Base-by-base conservation (phyloP, 2,329 filamentous ascomycete genomes). In the Albophoma yamanashiensis region DNA sequence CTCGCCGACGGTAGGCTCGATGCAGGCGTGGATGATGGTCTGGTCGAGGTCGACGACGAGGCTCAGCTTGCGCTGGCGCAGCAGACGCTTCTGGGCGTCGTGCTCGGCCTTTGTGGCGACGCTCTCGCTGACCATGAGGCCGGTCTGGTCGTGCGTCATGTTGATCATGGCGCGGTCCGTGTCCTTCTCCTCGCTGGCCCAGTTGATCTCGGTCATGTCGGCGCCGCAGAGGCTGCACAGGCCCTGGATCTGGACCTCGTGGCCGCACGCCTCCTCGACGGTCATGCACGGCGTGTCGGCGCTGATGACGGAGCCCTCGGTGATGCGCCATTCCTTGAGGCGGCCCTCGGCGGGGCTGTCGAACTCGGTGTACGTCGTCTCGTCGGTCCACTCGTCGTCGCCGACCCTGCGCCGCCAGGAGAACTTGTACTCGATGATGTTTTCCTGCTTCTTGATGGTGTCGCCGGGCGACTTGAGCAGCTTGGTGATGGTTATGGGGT, bases 11-110 rank as follows among this genome's bases (percentile, higher is more conserved):
- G 94, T 99, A 8, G 92, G 93, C 67, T 99, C 94, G 68, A 97
- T 95, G 63, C 92, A 96, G 34, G 94, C 94, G 73, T 99, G 94
- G 66, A 99, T 99, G 68, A 99, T 94, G 60, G 94, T 99, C 78
- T 97, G 93, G 72, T 99, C 94, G 59, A 99, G 80, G 79, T 99
- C 94, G 67, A 99, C 94, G 34, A 99, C 94, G 53, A 99, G 81
- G 55, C 90, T 96, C 53, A 99, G 82, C 76, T 96, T 96, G 66
- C 89, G 85, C 63, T 89, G 84, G 61, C 86, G 82, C 52, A 99
- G 79, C 50, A 99, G 79, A 25, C 93, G 87, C 62, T 86, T 84
- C 77, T 97, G 96, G 17, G 91, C 83, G 67, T 96, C 89, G 70
- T 92, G 87, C 74, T 97, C 93, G 60, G 90, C 88, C 65, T 85